Evolutionary conservation across 2,329 filamentous ascomycete genomes (phyloP), one percentile per base, ranked within the genome.

Genomic region (Tolypocladium capitatum): DNA sequence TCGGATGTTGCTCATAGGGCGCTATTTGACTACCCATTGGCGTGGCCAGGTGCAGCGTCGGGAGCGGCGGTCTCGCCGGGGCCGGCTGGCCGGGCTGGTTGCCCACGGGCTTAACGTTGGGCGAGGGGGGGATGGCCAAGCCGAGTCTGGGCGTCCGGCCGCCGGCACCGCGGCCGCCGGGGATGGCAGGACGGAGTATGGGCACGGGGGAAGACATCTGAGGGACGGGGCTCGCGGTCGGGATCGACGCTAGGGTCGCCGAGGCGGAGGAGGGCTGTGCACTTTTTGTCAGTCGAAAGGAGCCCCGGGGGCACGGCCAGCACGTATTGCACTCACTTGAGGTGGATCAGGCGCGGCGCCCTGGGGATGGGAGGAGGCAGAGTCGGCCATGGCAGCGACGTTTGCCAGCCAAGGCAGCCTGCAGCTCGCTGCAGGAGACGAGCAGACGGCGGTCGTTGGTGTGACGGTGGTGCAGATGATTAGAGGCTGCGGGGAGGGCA

Each of bases 121-220:
- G 86, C 33, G 88, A 94, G 1, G 86, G 82, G 34, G 91, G 91
- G 49, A 97, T 97, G 42, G 90, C 86, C 48, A 97, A 78, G 41
- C 89, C 91, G 49, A 97, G 76, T 58, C 85, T 81, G 28, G 88
- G 88, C 46, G 84, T 74, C 53, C 84, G 76, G 50, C 75, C 71
- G 50, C 79, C 81, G 56, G 73, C 74, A 53, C 74, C 74, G 56
- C 81, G 76, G 54, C 72, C 73, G 53, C 86, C 86, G 35, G 84
- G 85, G 48, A 94, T 82, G 52, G 88, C 87, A 47, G 88, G 86
- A 51, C 88, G 84, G 48, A 94, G 82, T 49, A 94, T 78, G 51
- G 87, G 87, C 46, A 83, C 86, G 46, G 85, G 82, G 44, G 84
- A 81, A 49, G 84, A 80, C 82, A 90, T 86, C 58, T 73, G 76